Conservation (phyloP, 345 rosid genomes). For the Citrus reticulata region DNA sequence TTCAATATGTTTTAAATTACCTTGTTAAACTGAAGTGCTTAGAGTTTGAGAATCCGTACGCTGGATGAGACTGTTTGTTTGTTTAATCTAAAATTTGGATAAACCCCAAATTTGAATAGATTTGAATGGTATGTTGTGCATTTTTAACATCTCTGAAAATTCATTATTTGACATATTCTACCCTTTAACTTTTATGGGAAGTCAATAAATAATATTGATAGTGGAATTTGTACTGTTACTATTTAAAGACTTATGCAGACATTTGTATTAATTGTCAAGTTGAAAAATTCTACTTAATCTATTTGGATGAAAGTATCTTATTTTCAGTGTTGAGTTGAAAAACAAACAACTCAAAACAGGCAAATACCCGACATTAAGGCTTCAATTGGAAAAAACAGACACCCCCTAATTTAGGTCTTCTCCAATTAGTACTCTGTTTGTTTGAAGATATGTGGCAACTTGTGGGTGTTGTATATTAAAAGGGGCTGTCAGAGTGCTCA, state of each 20-base stretch:
- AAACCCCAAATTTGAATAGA: too few relatives aligned
- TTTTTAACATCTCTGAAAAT: neutral
- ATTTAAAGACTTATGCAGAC: too few relatives aligned
- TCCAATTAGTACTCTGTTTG: neutral
- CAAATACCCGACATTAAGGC: neutral
- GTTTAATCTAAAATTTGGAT: neutral
- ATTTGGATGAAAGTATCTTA: too few relatives aligned
- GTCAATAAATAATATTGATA: too few relatives aligned
- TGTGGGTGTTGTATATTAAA: neutral
- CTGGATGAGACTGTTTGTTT: neutral
- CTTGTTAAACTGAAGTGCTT: constrained; percentile 3
- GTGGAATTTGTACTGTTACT: too few relatives aligned
- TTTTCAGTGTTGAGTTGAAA: neutral
- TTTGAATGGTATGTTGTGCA: neutral
- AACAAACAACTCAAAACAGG: neutral
- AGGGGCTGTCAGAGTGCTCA: neutral
- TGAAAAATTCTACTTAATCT: too few relatives aligned
- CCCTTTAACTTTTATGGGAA: neutral
- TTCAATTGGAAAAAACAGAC: neutral
- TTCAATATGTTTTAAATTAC: neutral
- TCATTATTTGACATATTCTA: too few relatives aligned
- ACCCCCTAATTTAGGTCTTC: neutral
- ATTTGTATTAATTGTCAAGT: too few relatives aligned
- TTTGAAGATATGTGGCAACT: neutral
- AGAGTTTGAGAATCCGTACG: neutral